Base-by-base conservation (phyloP, 2,329 filamentous ascomycete genomes). In the Coniochaeta prunicola region DNA sequence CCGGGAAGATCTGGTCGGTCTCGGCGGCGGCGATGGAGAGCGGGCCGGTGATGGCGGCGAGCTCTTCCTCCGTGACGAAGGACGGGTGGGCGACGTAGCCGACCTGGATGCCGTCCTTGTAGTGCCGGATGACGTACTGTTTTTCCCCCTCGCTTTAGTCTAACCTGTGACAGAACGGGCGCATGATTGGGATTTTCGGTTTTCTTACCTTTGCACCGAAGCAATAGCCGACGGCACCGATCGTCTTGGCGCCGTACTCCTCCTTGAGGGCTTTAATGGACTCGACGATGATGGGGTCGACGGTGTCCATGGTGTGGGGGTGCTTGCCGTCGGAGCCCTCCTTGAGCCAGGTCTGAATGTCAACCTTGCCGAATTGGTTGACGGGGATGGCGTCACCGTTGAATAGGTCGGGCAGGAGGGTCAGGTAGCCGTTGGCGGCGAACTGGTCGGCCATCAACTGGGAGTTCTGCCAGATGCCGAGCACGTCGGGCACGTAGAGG, bases 11-110 rank as follows among this genome's bases (percentile, higher is more conserved):
- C 15, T 61, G n/a, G 68, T 89, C 87, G 24, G 77, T 83, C 76
- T 89, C 84, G 64, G 78, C 79, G 10, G 80, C 86, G 48, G 85
- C 78, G 66, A 92, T 89, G 58, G 85, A 86, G 5, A 91, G 73
- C 0, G 89, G 88, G 0, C 83, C 85, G n/a, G 77, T 77, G 65
- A 91, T 86, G 54, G 79, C 81, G 17, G 76, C 75, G 55, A 91
- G 80, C 72, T 91, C 88, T 2, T 84, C 82, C 61, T 84, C 76
- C 6, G 83, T 78, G 31, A 94, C 83, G 65, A 92, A 92, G 28
- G 85, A 89, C 0, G 91, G 91, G 72, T 94, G 91, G 1, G 90
- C 91, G 19, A 84, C 74, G 73, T 81, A 94, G 40, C 88, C 90
- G 57, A 82, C 89, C 58, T 90, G 80, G 64, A 93, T 79, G 62